phyloP scores from a whole-genome alignment of 2,329 filamentous ascomycete species.

The Tolypocladium capitatum region DNA sequence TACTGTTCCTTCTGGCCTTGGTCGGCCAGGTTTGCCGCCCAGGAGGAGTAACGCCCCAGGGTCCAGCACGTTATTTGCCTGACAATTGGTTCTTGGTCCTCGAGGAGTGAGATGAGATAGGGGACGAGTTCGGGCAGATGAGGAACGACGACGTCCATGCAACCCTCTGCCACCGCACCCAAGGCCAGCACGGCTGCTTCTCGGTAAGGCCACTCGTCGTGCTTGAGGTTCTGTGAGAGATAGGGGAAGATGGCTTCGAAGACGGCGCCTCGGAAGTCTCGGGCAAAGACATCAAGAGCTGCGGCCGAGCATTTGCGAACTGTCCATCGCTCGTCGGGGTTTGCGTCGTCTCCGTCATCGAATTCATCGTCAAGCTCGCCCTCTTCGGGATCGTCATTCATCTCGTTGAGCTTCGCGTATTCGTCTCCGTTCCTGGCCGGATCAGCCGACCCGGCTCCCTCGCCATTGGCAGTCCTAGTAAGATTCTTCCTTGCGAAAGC shows the following conservation, averaged over 20 bases:
- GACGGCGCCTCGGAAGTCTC: slow-evolving; percentile 75
- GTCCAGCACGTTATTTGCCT: slow-evolving; percentile 98
- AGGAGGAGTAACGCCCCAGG: slow-evolving; percentile 80
- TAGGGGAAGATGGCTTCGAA: slow-evolving; percentile 91
- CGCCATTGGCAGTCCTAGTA: slow-evolving; percentile 45
- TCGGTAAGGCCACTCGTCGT: slow-evolving; percentile 79
- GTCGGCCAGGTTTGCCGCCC: slow-evolving; percentile 68
- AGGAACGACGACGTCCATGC: slow-evolving; percentile 76
- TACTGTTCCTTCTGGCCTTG: slow-evolving; percentile 56
- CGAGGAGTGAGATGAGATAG: slow-evolving; percentile 75
- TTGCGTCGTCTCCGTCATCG: slow-evolving; percentile 62
- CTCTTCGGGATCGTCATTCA: slow-evolving; percentile 71
- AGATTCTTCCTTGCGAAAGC: slow-evolving; percentile 63
- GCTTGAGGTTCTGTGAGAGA: slow-evolving; percentile 75
- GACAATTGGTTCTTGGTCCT: slow-evolving; percentile 79
- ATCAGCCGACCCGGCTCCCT: slow-evolving; percentile 35
- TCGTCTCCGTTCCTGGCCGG: slow-evolving; percentile 36
- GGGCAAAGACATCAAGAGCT: slow-evolving; percentile 84
- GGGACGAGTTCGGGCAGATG: slow-evolving; percentile 83
- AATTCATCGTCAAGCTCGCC: slow-evolving; percentile 71
- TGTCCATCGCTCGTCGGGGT: slow-evolving; percentile 89
- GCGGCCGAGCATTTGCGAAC: slow-evolving; percentile 94
- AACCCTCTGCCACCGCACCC: slow-evolving; percentile 89
- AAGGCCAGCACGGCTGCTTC: slow-evolving; percentile 91
- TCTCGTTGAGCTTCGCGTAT: slow-evolving; percentile 40